Conservation (phyloP, 129 eudicot species). For the sunflower (Helianthus annuus) region HanXRQr2.0-SUNRISE NC_035446.2:172392175-172392674, state of each 20-base stretch:
- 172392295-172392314: conserved; percentile 36
- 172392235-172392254: conserved; percentile 31
- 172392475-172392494: too few relatives aligned
- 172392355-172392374: conserved; percentile 14
- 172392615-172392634: background rate
- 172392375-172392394: too few relatives aligned
- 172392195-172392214: conserved; percentile 14
- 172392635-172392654: background rate
- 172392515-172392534: too few relatives aligned
- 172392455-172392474: background rate
- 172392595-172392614: background rate
- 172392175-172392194: too few relatives aligned
- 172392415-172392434: conserved; percentile 11
- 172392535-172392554: too few relatives aligned
- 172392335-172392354: conserved; percentile 28
- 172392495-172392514: too few relatives aligned
- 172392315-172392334: conserved; percentile 24
- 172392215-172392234: conserved; percentile 30
- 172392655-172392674: conserved; percentile 14
- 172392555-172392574: too few relatives aligned
- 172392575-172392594: too few relatives aligned
- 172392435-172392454: background rate
- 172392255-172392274: conserved; percentile 4
- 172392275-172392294: conserved; percentile 10
- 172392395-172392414: too few relatives aligned